Evolutionary conservation across 192 early-diverging fungal genomes (phyloP), one percentile per base, ranked within the genome.

Genomic region (Entomortierella lignicola): DNA sequence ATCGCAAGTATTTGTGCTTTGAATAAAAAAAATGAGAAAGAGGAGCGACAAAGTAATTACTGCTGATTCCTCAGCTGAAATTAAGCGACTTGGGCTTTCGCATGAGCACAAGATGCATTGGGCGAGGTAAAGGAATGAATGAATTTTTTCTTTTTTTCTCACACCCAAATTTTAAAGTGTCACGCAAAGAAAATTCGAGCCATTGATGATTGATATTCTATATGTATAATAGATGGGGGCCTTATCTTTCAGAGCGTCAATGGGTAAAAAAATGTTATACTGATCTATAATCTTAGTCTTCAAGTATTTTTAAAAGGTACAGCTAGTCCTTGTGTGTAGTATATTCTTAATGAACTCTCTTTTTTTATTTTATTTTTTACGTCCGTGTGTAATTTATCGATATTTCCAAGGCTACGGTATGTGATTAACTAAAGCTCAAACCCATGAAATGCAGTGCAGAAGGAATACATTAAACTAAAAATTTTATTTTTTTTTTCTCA

Each of bases 201-300:
- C n/a, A n/a, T n/a, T n/a, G n/a, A n/a, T n/a, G n/a, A n/a, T n/a
- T n/a, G n/a, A n/a, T n/a, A n/a, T 37, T 51, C 26, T 30, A 25
- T 47, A 21, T 41, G 20, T 54, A 10, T 7, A 32, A 10, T 43
- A 79, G 75, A 70, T 79, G 75, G 75, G 75, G 75, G 2, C 75
- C 75, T 55, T 79, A 79, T 43, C 56, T 79, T 17, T 79, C 75
- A 44, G 75, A 79, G 31, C 75, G 75, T 34, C 75, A 79, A 54
- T 79, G 75, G 75, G 75, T 79, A 79, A 62, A 29, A 53, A 34
- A 37, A 31, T 47, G 43, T 37, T 37, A 4, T n/a, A n/a, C n/a
- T n/a, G n/a, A n/a, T n/a, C n/a, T n/a, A n/a, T n/a, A n/a, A n/a
- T n/a, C n/a, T n/a, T n/a, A n/a, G n/a, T n/a, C n/a, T n/a, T n/a